Evolutionary conservation across 2,329 filamentous ascomycete genomes (phyloP), one percentile per base, ranked within the genome.

Genomic region (Sporothrix protearum): DNA sequence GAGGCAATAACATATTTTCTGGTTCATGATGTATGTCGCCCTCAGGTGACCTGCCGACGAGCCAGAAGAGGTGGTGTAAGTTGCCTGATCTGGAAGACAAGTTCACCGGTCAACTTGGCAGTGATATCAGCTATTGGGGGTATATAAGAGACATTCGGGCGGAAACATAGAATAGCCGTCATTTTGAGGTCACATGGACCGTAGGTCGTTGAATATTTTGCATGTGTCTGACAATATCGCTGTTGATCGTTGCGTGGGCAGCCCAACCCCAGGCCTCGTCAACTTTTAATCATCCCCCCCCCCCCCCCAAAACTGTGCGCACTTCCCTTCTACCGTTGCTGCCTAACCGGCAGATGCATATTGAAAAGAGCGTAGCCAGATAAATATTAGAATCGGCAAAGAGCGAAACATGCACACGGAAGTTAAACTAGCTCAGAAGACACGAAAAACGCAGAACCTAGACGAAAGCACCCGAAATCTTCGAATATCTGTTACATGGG

Each of bases 1-100:
- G 7, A 28, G 25, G 30, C 8, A 51, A 22, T 25, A 16, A 55
- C 66, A 30, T 28, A 22, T 25, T 55, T 59, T 45, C 12, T 45
- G 59, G 7, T 14, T 12, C 45, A 3, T 55, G 47, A 68, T 55
- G 14, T 68, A 51, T 16, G 39, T 33, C 49, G 57, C 30, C 49
- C 49, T 55, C 66, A 45, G 49, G 66, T 68, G 66, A 57, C 47
- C 45, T 68, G 22, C 45, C 22, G 66, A 42, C 33, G 53, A 57
- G 66, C 22, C 33, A 30, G 49, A 55, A 53, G 39, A 25, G 47
- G 47, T 25, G 66, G 47, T 51, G 49, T 33, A 28, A 61, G 45
- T 36, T 51, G 2, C 45, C 64, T 67, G 45, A 53, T 36, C 8
- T 8, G 9, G 33, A 39, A 45, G 12, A 68, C 12, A 55, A 14